Evolutionary conservation across 2,329 filamentous ascomycete species (phyloP).

Genomic region (Alternaria panax): DNA sequence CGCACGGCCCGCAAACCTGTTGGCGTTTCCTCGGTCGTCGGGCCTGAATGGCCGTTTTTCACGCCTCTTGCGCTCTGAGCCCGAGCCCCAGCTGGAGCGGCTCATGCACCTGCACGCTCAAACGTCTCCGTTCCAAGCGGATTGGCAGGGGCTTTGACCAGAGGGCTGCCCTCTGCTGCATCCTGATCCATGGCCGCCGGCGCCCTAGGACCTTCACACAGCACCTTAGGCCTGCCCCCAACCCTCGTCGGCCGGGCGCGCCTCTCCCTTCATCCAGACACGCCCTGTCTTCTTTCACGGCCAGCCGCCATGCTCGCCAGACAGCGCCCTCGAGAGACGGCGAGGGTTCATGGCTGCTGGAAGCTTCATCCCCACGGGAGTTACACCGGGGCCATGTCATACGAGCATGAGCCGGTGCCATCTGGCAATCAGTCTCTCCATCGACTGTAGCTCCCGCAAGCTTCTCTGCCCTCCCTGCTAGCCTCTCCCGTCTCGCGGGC

Average conservation of each 20-base stretch:
- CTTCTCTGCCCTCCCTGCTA: conserved; percentile 46
- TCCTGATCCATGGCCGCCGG: conserved; percentile 19
- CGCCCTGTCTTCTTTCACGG: neutral
- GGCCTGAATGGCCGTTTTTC: conserved; percentile 36
- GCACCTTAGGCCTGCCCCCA: conserved; percentile 7
- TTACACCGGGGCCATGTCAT: conserved; percentile 52
- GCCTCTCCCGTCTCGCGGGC: conserved; percentile 46
- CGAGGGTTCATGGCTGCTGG: conserved; percentile 38
- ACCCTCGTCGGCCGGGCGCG: conserved; percentile 17
- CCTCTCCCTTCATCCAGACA: neutral
- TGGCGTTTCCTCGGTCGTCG: conserved; percentile 31
- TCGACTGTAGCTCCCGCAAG: conserved; percentile 49
- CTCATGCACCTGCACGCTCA: conserved; percentile 35
- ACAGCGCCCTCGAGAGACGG: conserved; percentile 19
- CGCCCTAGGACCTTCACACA: conserved; percentile 9
- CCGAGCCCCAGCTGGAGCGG: conserved; percentile 36
- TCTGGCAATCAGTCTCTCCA: conserved; percentile 45
- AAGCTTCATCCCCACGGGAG: conserved; percentile 46
- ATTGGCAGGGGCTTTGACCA: conserved; percentile 23
- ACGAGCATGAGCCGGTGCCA: conserved; percentile 44
- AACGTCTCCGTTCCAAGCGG: conserved; percentile 40
- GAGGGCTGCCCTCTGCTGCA: conserved; percentile 22
- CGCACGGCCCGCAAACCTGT: conserved; percentile 35
- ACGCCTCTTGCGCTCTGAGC: conserved; percentile 30
- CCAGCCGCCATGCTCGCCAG: neutral